Evolutionary conservation across 768 basidiomycete species (phyloP).

Genomic region (Tulasnella sp.): DNA sequence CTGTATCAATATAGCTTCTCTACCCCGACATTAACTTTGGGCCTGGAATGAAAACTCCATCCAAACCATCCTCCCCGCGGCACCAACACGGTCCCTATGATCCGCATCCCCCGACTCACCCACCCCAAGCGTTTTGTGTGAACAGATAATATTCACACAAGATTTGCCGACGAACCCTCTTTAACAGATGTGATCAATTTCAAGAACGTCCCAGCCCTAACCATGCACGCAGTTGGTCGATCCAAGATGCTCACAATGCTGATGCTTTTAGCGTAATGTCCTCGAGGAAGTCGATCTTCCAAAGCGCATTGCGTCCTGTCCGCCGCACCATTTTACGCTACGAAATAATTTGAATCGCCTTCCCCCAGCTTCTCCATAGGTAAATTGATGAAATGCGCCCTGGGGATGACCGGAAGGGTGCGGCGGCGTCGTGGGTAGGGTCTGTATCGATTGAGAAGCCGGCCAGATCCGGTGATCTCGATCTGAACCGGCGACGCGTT

Average conservation of each 20-base stretch:
- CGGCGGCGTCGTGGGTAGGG: conserved; percentile 2
- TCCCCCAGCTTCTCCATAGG: neutral
- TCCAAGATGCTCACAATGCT: neutral
- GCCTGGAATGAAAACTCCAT: neutral
- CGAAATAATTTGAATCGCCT: neutral
- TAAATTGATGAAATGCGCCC: neutral
- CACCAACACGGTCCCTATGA: neutral
- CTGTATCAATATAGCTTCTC: conserved; percentile 2
- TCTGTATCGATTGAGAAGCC: neutral
- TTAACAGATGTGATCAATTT: neutral
- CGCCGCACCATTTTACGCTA: neutral
- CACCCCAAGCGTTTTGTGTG: neutral
- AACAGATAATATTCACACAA: neutral
- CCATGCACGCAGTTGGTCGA: neutral
- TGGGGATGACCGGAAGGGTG: neutral
- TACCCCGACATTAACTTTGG: neutral
- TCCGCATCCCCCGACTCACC: neutral
- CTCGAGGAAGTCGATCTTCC: neutral
- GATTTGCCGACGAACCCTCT: neutral
- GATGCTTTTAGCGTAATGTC: neutral
- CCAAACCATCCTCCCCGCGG: neutral
- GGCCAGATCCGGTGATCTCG: neutral
- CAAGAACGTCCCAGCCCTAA: too few species aligned
- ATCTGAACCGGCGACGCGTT: neutral
- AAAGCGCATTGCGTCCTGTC: neutral